Evolutionary conservation across 2,329 filamentous ascomycete species (phyloP), one percentile per base, ranked within the genome.

Genomic region (Cytospora schulzeri): DNA sequence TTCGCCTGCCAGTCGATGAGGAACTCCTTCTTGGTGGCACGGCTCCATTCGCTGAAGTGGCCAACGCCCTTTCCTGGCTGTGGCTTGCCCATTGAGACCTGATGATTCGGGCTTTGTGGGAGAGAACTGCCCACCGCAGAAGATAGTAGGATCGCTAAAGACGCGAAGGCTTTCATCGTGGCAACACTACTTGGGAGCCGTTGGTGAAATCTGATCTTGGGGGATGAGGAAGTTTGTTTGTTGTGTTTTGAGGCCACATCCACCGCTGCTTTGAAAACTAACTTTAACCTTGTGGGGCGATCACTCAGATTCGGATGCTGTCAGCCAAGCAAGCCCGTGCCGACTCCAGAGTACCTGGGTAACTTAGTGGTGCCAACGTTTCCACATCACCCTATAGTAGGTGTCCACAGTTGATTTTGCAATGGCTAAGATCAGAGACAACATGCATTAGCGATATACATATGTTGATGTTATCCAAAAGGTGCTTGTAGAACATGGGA

Each of bases 41-140:
- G 78, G 29, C 76, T 78, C 79, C 79, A 81, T 68, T 81, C 78
- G 70, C 77, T 79, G 71, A 81, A 81, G 71, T 81, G 79, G 35
- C 79, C 79, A 15, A 80, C 78, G 19, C 79, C 79, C 22, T 53
- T 62, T 26, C 58, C 41, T 2, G 62, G 65, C 12, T 14, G 33
- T 35, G 14, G 15, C 51, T 41, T 22, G 55, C 55, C 57, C 31
- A 66, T 45, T 12, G 64, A 17, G 38, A 57, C 57, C 45, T 64
- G 50, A 29, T 64, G 24, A 28, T 64, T 19, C 24, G 35, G 62
- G 33, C 12, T 38, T 29, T 55, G 62, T n/a, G 29, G 53, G n/a
- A 41, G 22, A 17, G 22, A 14, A 28, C 41, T 35, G 33, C 35
- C 62, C 29, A 45, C 41, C 1, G 52, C 53, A n/a, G 57, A 56